These are phyloP conservation scores for Sclerotinia trifoliorum DNA, from an alignment of 2,329 filamentous ascomycete species.

Conservation along the genomic window DNA sequence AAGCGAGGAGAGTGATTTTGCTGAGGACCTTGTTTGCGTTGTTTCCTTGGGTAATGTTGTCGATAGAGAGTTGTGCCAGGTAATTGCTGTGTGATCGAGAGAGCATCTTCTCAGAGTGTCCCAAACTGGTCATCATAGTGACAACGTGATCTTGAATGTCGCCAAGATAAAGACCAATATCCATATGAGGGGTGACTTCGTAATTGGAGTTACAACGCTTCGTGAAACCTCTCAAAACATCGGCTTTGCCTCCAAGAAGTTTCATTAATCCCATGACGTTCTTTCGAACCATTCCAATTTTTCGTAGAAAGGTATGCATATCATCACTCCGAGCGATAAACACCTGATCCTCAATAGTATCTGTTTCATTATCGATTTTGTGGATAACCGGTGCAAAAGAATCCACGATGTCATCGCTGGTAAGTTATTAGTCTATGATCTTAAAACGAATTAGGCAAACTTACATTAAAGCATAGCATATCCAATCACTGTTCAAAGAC, in stretches of 20 bases:
- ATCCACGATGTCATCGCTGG: slow-evolving; percentile 92
- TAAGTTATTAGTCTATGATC: slow-evolving; percentile 23
- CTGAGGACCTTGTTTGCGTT: slow-evolving; percentile 84
- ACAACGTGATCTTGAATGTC: slow-evolving; percentile 99
- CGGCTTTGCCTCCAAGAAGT: slow-evolving; percentile 93
- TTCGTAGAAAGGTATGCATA: slow-evolving; percentile 80
- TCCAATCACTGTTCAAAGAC: slow-evolving; percentile 93
- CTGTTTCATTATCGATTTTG: slow-evolving; percentile 82
- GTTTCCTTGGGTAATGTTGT: slow-evolving; percentile 85
- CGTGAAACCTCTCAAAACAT: slow-evolving; percentile 94
- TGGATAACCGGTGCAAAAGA: slow-evolving; percentile 88
- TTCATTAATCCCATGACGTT: slow-evolving; percentile 93
- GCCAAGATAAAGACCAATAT: slow-evolving; percentile 93
- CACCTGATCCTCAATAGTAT: slow-evolving; percentile 91
- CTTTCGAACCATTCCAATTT: slow-evolving; percentile 88
- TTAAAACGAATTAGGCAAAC: slow-evolving; percentile 38
- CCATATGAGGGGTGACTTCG: slow-evolving; percentile 89
- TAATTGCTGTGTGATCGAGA: slow-evolving; percentile 94
- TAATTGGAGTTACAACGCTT: slow-evolving; percentile 99
- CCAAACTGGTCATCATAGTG: slow-evolving; percentile 96
- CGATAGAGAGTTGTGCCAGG: slow-evolving; percentile 88
- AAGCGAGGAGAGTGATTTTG: slow-evolving; percentile 92
- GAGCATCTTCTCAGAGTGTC: slow-evolving; percentile 97
- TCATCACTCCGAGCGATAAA: slow-evolving; percentile 90
- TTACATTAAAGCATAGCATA: slow-evolving; percentile 96